Base-by-base conservation (phyloP, 2,329 filamentous ascomycete genomes). In the Epichloe amarillans region DNA sequence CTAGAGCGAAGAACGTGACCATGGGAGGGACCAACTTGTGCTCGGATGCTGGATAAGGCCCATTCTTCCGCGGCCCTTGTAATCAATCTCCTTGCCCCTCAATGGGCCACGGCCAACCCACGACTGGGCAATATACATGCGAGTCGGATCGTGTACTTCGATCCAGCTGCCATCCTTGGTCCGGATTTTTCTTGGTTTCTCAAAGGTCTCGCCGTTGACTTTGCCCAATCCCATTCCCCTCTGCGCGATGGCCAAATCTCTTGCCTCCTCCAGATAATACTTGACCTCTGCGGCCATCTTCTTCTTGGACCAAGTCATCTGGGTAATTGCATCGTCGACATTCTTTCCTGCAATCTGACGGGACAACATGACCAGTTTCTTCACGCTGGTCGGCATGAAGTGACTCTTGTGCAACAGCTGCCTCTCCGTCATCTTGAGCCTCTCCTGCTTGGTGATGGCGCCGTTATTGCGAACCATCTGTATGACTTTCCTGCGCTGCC, bases 241-340 rank as follows among this genome's bases (percentile, higher is more conserved):
- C 59, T 77, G 77, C 15, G 86, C 86, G 57, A 95, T 74, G 37
- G 93, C 93, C 61, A 84, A 72, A 62, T 95, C 87, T 52, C 84
- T 80, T 1, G 91, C 90, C 60, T 86, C 77, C 62, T 93, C 80
- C 17, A 98, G 72, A 62, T 93, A 86, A 62, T 81, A 83, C 58
- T 79, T 72, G 30, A 97, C 80, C 61, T 95, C 88, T 57, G 79
- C 74, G 6, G 91, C 87, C 56, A 85, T 86, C 72, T 89, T 91
- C 79, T 98, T 98, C 74, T 88, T 88, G 66, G 84, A 91, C 72
- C 91, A 97, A 51, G 84, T 80, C 88, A 98, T 95, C 74, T 98
- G 93, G 50, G 86, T 71, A 57, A 97, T 87, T 14, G 93, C 93
- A 37, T 98, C 90, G 52, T 94, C 88, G 54, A 98, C 75, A n/a